Conservation (phyloP, 768 basidiomycete genomes). For the Kwoniella heveanensis region DNA sequence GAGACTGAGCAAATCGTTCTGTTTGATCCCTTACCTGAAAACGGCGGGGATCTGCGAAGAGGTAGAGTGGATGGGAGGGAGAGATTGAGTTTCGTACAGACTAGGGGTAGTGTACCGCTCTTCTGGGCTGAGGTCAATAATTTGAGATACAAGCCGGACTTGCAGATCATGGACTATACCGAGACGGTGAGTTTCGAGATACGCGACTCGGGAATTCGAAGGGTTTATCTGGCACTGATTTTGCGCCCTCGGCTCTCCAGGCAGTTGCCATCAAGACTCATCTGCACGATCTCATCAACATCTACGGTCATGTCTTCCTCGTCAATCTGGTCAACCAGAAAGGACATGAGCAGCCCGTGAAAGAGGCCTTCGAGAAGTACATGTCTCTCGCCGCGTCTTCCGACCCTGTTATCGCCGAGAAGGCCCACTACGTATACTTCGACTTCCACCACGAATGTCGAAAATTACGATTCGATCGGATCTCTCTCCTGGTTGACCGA, state of each 20-base stretch:
- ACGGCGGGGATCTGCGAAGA: constrained; percentile 32
- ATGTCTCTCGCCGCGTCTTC: constrained; percentile 63
- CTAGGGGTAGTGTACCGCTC: constrained; percentile 86
- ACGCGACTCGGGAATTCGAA: neutral
- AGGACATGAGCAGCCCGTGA: constrained; percentile 88
- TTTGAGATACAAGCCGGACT: constrained; percentile 89
- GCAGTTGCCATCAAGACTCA: constrained; percentile 71
- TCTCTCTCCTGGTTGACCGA: constrained; percentile 75
- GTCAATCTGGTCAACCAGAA: constrained; percentile 93
- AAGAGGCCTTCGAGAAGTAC: constrained; percentile 87
- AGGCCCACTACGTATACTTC: constrained; percentile 87
- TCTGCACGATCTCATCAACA: constrained; percentile 68
- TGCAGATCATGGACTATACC: constrained; percentile 90
- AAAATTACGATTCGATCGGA: constrained; percentile 91
- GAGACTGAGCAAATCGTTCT: constrained; percentile 94
- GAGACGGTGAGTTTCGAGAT: constrained; percentile 67
- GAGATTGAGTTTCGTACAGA: constrained; percentile 82
- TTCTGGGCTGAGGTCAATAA: constrained; percentile 98
- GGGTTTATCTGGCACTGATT: neutral
- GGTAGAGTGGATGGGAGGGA: constrained; percentile 56
- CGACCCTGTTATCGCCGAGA: constrained; percentile 60
- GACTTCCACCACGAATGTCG: constrained; percentile 94
- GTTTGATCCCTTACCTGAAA: constrained; percentile 61
- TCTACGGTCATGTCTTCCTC: constrained; percentile 76
- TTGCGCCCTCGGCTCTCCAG: constrained; percentile 58